Evolutionary conservation across 2,329 filamentous ascomycete species (phyloP).

Genomic region (Botryosphaeria dothidea): DNA sequence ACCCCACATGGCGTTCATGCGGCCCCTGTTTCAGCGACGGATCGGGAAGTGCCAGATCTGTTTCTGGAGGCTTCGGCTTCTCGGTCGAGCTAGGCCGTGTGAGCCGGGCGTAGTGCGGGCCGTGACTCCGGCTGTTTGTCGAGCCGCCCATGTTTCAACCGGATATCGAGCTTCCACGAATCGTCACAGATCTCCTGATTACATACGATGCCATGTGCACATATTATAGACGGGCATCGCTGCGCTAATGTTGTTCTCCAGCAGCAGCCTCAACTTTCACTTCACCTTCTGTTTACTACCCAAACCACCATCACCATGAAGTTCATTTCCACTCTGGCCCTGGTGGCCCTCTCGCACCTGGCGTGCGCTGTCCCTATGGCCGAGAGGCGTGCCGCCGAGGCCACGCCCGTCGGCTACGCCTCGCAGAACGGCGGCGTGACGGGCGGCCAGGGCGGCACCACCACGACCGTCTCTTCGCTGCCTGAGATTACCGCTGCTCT

Average conservation of each 20-base stretch:
- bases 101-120: slow-evolving; percentile 4
- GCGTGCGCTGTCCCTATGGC: slow-evolving; percentile 14
- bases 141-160: slow-evolving; percentile 2
- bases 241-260: not conserved
- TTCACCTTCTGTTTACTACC: slow-evolving; percentile 1
- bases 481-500: slow-evolving; percentile 54
- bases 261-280: slow-evolving; percentile 12
- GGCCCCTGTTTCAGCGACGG: not conserved
- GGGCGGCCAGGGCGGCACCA: slow-evolving; percentile 56
- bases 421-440: slow-evolving; percentile 55
- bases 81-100: not conserved
- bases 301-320: not conserved
- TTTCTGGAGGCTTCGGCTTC: not conserved
- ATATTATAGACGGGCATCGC: slow-evolving; percentile 10
- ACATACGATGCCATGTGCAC: not conserved
- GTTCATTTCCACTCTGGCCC: slow-evolving; percentile 11
- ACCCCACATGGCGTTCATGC: slow-evolving; percentile 5
- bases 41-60: slow-evolving; percentile 1
- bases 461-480: slow-evolving; percentile 56
- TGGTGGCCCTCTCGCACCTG: slow-evolving; percentile 12
- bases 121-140: slow-evolving; percentile 5
- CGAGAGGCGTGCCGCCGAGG: slow-evolving; percentile 20
- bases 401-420: slow-evolving; percentile 46
- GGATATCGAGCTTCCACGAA: slow-evolving; percentile 7
- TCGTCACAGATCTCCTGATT: not conserved